Base-by-base conservation (phyloP, 2,329 filamentous ascomycete species). In the Talaromyces sp. region DNA sequence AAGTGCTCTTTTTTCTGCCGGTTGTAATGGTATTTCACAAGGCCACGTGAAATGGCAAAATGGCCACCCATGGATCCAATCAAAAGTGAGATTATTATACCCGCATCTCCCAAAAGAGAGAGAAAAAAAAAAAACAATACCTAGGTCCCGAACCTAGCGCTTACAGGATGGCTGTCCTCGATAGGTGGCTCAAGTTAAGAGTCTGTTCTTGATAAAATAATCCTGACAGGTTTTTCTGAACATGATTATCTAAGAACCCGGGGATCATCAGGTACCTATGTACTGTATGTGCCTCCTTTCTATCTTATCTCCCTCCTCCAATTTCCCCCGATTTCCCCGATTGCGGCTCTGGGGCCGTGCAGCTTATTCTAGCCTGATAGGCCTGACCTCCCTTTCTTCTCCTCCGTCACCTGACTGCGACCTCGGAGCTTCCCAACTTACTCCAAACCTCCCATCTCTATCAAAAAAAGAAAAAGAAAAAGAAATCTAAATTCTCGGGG, bases 341-440 rank as follows among this genome's bases (percentile, higher is more conserved):
- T 30, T 39, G 44, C 33, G 47, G 55, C 52, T 55, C 55, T 57
- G 41, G 33, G 48, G 51, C 55, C 53, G 44, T 45, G 36, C 44
- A 22, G 42, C 33, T 39, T 47, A 47, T 51, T 49, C 52, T 20
- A 27, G 24, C 29, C 43, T 35, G 42, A 24, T 19, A 44, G 16
- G 43, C 29, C 49, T 50, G 24, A 27, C 19, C 22, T 46, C 17
- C 19, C 37, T 49, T 45, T 13, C 41, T 40, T n/a, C 27, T 46
- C 24, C 41, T 20, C 22, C 30, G 52, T 60, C 57, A 60, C 57
- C 57, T 60, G 57, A 60, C 57, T 60, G 57, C 57, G 57, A 60
- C 45, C 57, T 60, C 55, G 57, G 57, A 51, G 57, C 39, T 53
- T 33, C 37, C 39, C 24, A 40, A 20, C 32, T 33, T 45, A 52